Evolutionary conservation across 2,329 filamentous ascomycete genomes (phyloP), one percentile per base, ranked within the genome.

Genomic region (Colletotrichum agaves): DNA sequence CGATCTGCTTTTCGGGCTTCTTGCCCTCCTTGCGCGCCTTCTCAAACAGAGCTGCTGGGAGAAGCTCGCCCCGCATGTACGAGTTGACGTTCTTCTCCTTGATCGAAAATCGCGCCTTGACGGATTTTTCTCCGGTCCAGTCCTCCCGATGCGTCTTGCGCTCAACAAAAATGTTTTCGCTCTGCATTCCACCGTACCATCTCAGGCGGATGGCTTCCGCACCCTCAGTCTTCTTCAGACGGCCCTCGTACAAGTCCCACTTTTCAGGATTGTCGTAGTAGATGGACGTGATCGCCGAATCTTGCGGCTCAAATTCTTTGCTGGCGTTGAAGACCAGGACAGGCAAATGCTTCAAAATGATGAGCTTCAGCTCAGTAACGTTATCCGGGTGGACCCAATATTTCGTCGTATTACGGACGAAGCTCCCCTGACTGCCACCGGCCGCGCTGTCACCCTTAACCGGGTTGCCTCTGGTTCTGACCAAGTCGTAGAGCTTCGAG

Each of bases 371-470:
- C 82, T 99, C 96, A 5, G 96, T 98, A 73, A 99, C 96, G 76
- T 99, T 99, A 80, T 98, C 96, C 3, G 93, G 93, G 76, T 99
- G 96, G 50, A 99, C 96, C 96, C 96, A 99, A 83, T 99, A 99
- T 80, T 99, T 99, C 35, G 96, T 99, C 0, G 96, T 99, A 77
- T 98, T 93, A 67, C 96, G 92, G 70, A 99, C 90, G 76, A 99
- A 99, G 84, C 92, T 98, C 76, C 94, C 95, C 80, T 99, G 96
- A 71, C 87, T 89, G 62, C 95, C 96, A 73, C 96, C 96, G 15
- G 96, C 96, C 7, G 94, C 85, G 72, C 93, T 93, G 79, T 99
- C 96, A 64, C 96, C 96, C 81, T 93, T 94, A 75, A 93, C 90
- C 0, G 96, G 96, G 77, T 97, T 95, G 66, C 96, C 96, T 72